Evolutionary conservation across 768 basidiomycete species (phyloP), one percentile per base, ranked within the genome.

Genomic region (Mycena polygramma): DNA sequence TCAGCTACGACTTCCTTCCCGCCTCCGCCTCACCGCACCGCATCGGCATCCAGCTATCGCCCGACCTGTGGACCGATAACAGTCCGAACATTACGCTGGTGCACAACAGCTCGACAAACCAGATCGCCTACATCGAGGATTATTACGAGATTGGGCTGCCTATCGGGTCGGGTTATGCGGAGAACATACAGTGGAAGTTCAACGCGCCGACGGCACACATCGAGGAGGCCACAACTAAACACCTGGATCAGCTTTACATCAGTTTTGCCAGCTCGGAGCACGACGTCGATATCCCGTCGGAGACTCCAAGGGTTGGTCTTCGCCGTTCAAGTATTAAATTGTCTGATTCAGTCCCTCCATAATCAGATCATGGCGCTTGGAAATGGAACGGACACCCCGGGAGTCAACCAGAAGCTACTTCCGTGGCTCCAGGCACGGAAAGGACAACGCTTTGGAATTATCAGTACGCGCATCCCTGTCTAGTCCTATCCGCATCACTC

Each of bases 81-180:
- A 80, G 79, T n/a, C 81, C 84, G 30, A 73, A 76, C 46, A 85
- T 87, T 66, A 80, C 82, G 67, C 75, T 86, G 4, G 75, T 81
- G 2, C 86, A 87, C 69, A 86, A 87, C 63, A 73, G 70, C 13
- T 78, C 72, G 2, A 71, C 76, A 46, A 73, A 79, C 20, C 80
- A 82, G 65, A 75, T 80, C 15, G 85, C 85, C 0, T 86, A 78
- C 66, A 87, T 87, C 58, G 83, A 87, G 75, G 85, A 86, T 73
- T 83, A 81, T 71, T 86, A 86, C 66, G 78, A 80, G 17, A 79
- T 81, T 61, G 76, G 77, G 20, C 41, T 41, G 41, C 41, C 41
- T 41, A 51, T 63, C 13, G 78, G 79, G n/a, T 77, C 83, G 1
- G 80, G 81, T 10, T 75, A 77, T 17, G 75, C 75, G 15, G 79